Evolutionary conservation across 345 rosid species (phyloP).

Genomic region (Lepidium didymum): DNA sequence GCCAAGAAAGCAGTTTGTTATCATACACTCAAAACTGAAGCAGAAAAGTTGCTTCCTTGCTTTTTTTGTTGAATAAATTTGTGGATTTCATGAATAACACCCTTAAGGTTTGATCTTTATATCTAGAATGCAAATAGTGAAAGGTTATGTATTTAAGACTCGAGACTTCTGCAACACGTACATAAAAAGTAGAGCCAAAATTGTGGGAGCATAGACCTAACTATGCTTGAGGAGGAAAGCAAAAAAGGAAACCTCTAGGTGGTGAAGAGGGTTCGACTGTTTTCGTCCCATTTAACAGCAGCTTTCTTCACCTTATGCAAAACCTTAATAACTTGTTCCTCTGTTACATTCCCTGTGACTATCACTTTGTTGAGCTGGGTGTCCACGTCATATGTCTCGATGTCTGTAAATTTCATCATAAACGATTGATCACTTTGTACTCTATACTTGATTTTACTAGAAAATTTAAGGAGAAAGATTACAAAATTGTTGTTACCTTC

Average conservation of each 20-base stretch:
- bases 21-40: background rate
- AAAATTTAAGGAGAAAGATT: background rate
- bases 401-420: slow-evolving; percentile 30
- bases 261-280: slow-evolving; percentile 6
- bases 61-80: slow-evolving; percentile 7
- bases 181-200: background rate
- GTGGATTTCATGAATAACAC: background rate
- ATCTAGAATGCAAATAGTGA: background rate
- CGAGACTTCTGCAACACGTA: background rate
- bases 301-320: slow-evolving; percentile 69
- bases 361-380: slow-evolving; percentile 73
- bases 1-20: background rate
- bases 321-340: slow-evolving; percentile 59
- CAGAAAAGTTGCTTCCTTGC: slow-evolving; percentile 11
- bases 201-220: background rate
- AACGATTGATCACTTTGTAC: background rate
- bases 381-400: slow-evolving; percentile 75
- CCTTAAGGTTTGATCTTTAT: background rate
- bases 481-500: slow-evolving; percentile 37
- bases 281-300: slow-evolving; percentile 45
- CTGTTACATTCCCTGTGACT: slow-evolving; percentile 73
- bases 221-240: background rate
- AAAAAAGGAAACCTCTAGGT: slow-evolving; percentile 4
- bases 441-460: background rate
- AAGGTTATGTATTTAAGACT: background rate